These are phyloP conservation scores for Aspergillus funiculosus DNA, from an alignment of 495 filamentous ascomycete genomes.

Conservation along the genomic window DNA sequence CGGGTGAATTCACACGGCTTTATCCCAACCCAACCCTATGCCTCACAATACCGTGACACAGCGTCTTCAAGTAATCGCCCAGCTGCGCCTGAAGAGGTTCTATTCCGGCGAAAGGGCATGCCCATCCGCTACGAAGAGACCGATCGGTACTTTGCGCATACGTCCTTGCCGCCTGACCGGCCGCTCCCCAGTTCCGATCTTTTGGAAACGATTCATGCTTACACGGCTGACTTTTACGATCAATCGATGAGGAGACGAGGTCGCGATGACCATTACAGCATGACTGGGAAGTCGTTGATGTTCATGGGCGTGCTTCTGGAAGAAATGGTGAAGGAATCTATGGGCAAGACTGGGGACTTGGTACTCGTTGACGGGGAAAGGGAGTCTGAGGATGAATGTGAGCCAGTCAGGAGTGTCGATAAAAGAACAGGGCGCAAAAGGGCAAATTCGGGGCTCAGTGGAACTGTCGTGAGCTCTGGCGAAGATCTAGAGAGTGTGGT, in stretches of 20 bases:
- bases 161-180: conserved; percentile 45
- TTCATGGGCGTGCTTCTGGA: conserved; percentile 78
- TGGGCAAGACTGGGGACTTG: conserved; percentile 68
- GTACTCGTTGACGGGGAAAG: conserved; percentile 63
- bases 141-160: conserved; percentile 64
- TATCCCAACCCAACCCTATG: conserved; percentile 26
- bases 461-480: conserved; percentile 18
- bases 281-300: conserved; percentile 82
- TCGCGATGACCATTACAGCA: conserved; percentile 52
- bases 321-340: conserved; percentile 56
- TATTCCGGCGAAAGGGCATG: conserved; percentile 59
- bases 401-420: conserved; percentile 1
- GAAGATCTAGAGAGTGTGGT: conserved; percentile 22
- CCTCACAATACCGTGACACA: conserved; percentile 46
- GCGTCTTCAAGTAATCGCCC: conserved; percentile 46
- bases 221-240: conserved; percentile 67
- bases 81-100: conserved; percentile 66
- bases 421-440: conserved; percentile 19
- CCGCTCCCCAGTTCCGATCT: conserved; percentile 66
- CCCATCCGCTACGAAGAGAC: conserved; percentile 61
- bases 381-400: conserved; percentile 23
- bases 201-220: conserved; percentile 69
- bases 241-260: conserved; percentile 29
- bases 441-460: conserved; percentile 17
- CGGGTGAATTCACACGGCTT: conserved; percentile 44